Evolutionary conservation across 352 stramenopile species (phyloP).

Genomic region (Pythium rhizo-oryzae): DNA sequence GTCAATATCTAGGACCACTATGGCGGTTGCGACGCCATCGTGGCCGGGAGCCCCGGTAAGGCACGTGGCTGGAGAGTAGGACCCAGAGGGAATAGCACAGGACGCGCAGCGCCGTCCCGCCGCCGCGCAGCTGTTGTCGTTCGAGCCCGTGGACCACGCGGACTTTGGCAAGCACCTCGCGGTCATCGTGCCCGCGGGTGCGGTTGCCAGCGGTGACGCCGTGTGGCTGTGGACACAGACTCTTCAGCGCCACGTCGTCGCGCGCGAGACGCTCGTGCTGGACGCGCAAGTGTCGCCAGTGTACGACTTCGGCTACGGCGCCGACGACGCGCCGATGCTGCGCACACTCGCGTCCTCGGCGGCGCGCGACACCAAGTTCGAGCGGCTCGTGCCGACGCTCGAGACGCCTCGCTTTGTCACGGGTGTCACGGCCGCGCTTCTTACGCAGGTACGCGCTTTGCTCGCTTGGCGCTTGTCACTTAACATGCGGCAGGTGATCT

Average conservation of each 20-base stretch:
- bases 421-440: conserved; percentile 52
- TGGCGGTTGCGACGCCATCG: too few relatives aligned
- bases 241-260: conserved; percentile 43
- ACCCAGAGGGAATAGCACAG: too few relatives aligned
- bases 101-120: conserved; percentile 18
- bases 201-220: conserved; percentile 38
- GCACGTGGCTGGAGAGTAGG: too few relatives aligned
- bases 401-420: conserved; percentile 60
- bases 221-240: conserved; percentile 58
- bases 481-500: background rate
- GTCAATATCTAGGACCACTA: too few relatives aligned
- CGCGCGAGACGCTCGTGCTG: conserved; percentile 55
- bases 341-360: conserved; percentile 46
- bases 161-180: conserved; percentile 41
- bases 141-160: conserved; percentile 34
- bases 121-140: conserved; percentile 46
- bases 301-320: conserved; percentile 44
- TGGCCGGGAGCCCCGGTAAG: too few relatives aligned
- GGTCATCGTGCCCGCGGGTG: conserved; percentile 36
- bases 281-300: conserved; percentile 60
- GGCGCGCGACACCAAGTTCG: conserved; percentile 33
- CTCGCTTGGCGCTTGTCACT: too few relatives aligned
- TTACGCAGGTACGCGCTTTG: conserved; percentile 77
- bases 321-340: conserved; percentile 41
- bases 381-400: conserved; percentile 43